Base-by-base conservation (phyloP, 1,284 basidiomycete species). In the Fomitopsis schrenkii region DNA sequence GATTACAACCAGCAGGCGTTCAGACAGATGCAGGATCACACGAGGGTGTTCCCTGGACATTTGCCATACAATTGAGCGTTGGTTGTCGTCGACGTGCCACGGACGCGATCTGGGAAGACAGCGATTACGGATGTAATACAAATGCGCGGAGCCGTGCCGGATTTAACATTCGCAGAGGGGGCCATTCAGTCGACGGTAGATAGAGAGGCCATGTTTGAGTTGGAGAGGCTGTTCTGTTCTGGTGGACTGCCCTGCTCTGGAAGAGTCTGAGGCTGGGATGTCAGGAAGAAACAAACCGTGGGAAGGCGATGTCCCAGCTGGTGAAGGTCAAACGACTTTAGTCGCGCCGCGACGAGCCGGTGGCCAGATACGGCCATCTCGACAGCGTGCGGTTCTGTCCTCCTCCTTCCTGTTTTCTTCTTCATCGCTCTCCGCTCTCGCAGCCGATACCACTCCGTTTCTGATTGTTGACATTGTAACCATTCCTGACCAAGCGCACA, bases 361-460 rank as follows among this genome's bases (percentile, higher is more conserved):
- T 55, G 48, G 41, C 61, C 45, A 52, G 59, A 59, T 56, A 56
- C 42, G 35, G 41, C 60, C 60, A 58, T 59, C 54, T 59, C 46
- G 66, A 67, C 65, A 61, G 38, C 69, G 63, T 68, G 71, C 72
- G 66, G 65, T 67, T 66, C 68, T 66, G 61, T 44, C 61, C 44
- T 64, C 64, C 70, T 67, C 64, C 63, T 62, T 62, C 58, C 68
- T 66, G 64, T 62, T 52, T 57, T 57, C 64, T 62, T 65, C 63
- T 63, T 64, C 64, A 62, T 62, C 64, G 62, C 65, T 66, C 65
- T 62, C 66, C 64, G 62, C 59, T 59, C 58, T 63, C 57, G 45
- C 55, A 19, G 42, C 55, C 58, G 59, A 61, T 61, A 59, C 57
- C 59, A 65, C 62, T 57, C 62, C 52, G 56, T 50, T 57, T 59